Conservation (phyloP, 768 basidiomycete genomes). For the Naganishia kalamii region DNA sequence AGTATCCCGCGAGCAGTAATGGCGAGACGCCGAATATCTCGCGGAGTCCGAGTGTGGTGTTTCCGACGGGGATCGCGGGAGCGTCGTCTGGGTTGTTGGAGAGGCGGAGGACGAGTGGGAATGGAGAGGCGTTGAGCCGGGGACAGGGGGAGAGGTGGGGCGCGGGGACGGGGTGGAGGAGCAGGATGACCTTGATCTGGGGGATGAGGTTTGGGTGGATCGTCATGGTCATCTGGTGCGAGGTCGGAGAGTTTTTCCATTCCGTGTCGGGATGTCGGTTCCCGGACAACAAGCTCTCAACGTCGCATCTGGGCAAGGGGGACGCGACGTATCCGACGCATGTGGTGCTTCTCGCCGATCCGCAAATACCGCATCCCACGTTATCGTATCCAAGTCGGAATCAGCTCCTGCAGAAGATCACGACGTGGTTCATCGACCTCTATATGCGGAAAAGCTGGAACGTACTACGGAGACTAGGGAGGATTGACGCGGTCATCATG, state of each 20-base stretch:
- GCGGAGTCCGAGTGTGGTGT: constrained; percentile 1
- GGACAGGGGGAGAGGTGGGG: neutral
- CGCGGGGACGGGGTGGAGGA: neutral
- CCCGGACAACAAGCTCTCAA: constrained; percentile 34
- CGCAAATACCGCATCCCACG: constrained; percentile 69
- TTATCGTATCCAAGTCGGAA: constrained; percentile 64
- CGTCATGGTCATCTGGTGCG: constrained; percentile 62
- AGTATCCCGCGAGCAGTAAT: neutral
- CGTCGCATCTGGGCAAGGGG: constrained; percentile 12
- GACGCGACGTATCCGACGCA: constrained; percentile 49
- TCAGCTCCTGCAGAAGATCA: constrained; percentile 56
- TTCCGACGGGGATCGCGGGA: constrained; percentile 4
- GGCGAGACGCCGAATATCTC: neutral
- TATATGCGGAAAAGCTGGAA: constrained; percentile 82
- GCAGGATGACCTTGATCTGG: constrained; percentile 24
- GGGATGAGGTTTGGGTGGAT: constrained; percentile 54
- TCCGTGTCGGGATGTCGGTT: constrained; percentile 37
- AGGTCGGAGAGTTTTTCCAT: constrained; percentile 52
- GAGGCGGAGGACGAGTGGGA: neutral
- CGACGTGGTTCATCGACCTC: constrained; percentile 65
- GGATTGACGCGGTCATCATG: constrained; percentile 69
- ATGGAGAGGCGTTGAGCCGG: too few relatives aligned
- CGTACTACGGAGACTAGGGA: constrained; percentile 54
- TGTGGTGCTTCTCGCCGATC: constrained; percentile 78
- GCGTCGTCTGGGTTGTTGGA: constrained; percentile 3